Percentiles rank a stretch among this genome's conserved stretches.
phyloP scores from a whole-genome alignment of 805 yeast species.

The Brettanomyces naardenensis region DNA sequence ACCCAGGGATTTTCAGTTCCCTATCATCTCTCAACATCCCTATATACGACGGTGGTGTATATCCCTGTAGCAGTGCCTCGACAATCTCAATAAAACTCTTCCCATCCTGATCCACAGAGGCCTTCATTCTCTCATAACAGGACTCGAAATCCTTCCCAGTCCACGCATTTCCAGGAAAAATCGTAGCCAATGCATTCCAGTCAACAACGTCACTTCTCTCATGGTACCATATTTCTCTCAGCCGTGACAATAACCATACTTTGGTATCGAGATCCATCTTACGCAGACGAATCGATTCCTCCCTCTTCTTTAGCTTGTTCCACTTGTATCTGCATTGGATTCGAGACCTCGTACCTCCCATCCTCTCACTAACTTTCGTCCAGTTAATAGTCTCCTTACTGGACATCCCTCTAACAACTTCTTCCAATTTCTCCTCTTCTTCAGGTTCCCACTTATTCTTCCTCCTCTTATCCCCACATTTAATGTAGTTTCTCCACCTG shows the following conservation, averaged over 20 bases:
- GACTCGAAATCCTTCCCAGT: slow-evolving; percentile 51
- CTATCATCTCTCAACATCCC: too few species aligned
- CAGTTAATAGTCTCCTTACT: slow-evolving; percentile 59
- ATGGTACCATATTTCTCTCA: slow-evolving; percentile 35
- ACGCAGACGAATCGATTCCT: slow-evolving; percentile 36
- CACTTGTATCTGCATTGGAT: slow-evolving; percentile 95
- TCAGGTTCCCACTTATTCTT: slow-evolving; percentile 77
- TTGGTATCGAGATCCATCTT: slow-evolving; percentile 39
- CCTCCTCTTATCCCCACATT: slow-evolving; percentile 75
- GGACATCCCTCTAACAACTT: slow-evolving; percentile 45
- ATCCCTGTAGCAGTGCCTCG: slow-evolving; percentile 11
- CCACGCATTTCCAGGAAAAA: slow-evolving; percentile 42
- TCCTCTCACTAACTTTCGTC: slow-evolving; percentile 83
- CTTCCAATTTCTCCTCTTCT: slow-evolving; percentile 60
- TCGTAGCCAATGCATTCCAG: slow-evolving; percentile 47
- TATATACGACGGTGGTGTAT: not conserved
- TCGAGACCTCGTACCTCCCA: slow-evolving; percentile 84
- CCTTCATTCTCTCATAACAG: slow-evolving; percentile 54
- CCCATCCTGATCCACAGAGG: slow-evolving; percentile 38
- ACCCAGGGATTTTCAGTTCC: not conserved
- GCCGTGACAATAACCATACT: slow-evolving; percentile 38
- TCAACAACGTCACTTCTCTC: slow-evolving; percentile 30
- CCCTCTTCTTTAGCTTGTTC: slow-evolving; percentile 70
- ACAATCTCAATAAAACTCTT: slow-evolving; percentile 28
- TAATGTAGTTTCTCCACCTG: slow-evolving; percentile 82